Evolutionary conservation across 257 asterid species (phyloP).

Genomic region (Cynanchum wilfordii): DNA sequence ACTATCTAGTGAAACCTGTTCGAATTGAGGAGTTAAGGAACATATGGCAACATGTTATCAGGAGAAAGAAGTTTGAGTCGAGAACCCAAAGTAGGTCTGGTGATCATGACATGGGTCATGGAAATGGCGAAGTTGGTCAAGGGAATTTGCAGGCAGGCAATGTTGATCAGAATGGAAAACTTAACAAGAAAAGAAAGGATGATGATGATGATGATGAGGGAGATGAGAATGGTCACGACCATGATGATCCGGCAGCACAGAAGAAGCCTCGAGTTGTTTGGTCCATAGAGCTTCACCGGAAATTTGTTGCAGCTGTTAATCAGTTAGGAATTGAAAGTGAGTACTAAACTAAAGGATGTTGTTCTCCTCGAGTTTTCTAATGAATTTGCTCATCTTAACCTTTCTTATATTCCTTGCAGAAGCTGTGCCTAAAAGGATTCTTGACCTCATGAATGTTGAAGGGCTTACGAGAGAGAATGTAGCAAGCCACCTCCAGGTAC

Average conservation of each 20-base stretch:
- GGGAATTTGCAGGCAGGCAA: slow-evolving; percentile 40
- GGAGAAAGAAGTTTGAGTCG: slow-evolving; percentile 51
- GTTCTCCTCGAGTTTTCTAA: not conserved
- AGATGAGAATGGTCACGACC: slow-evolving; percentile 49
- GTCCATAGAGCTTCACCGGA: slow-evolving; percentile 91
- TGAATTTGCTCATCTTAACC: slow-evolving; percentile 6
- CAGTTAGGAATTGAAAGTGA: slow-evolving; percentile 88
- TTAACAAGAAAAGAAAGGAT: slow-evolving; percentile 70
- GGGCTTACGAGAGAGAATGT: slow-evolving; percentile 87
- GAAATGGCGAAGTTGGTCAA: slow-evolving; percentile 40
- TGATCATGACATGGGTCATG: slow-evolving; percentile 32
- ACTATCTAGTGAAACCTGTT: slow-evolving; percentile 83
- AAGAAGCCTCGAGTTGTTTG: slow-evolving; percentile 85
- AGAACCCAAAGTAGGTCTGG: slow-evolving; percentile 26
- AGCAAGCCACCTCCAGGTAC: slow-evolving; percentile 96
- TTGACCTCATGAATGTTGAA: slow-evolving; percentile 81
- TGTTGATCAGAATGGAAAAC: slow-evolving; percentile 45
- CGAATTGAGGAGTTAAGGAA: slow-evolving; percentile 72
- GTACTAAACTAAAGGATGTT: slow-evolving; percentile 11
- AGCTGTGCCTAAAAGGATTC: slow-evolving; percentile 88
- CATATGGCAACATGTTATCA: slow-evolving; percentile 84
- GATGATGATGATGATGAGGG: slow-evolving; percentile 83
- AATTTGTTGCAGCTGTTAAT: slow-evolving; percentile 74
- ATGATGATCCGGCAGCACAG: slow-evolving; percentile 59
- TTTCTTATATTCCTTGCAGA: slow-evolving; percentile 35